A percentile compares a stretch with the other conserved stretches of the same genome.
phyloP scores from a whole-genome alignment of 2,329 filamentous ascomycete species.

The Rhytidhysteron rufulum region DNA sequence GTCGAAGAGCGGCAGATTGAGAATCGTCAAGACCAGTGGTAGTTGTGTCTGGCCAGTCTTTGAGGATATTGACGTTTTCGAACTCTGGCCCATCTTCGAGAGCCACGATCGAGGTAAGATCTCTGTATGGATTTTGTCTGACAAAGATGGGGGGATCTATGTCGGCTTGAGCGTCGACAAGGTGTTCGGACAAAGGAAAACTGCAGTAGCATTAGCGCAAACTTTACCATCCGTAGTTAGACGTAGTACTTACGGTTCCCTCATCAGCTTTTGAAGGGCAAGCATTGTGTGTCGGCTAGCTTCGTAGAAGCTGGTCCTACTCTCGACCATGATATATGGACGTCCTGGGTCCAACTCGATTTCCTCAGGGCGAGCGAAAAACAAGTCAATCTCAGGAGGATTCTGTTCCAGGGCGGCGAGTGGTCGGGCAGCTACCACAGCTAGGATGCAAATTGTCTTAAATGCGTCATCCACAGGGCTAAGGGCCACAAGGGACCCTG shows the following conservation, averaged over 20 bases:
- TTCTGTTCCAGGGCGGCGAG: slow-evolving; percentile 59
- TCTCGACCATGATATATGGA: slow-evolving; percentile 76
- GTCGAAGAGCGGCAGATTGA: slow-evolving; percentile 64
- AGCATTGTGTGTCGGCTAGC: slow-evolving; percentile 68
- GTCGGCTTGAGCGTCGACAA: slow-evolving; percentile 48
- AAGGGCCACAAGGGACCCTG: slow-evolving; percentile 54
- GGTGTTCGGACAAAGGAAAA: slow-evolving; percentile 61
- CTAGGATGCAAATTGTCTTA: slow-evolving; percentile 61
- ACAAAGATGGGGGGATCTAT: slow-evolving; percentile 54
- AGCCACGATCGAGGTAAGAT: slow-evolving; percentile 48
- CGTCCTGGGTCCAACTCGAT: slow-evolving; percentile 64
- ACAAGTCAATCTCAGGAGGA: slow-evolving; percentile 71
- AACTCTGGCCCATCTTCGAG: slow-evolving; percentile 34
- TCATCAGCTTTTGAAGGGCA: slow-evolving; percentile 63
- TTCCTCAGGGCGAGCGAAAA: slow-evolving; percentile 61
- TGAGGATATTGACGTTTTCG: slow-evolving; percentile 51
- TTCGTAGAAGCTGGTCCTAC: slow-evolving; percentile 72
- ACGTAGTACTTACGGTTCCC: slow-evolving; percentile 44
- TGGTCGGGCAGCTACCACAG: slow-evolving; percentile 67
- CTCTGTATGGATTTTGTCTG: slow-evolving; percentile 43
- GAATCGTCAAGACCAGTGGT: slow-evolving; percentile 60
- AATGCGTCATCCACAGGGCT: slow-evolving; percentile 60
- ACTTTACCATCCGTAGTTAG: no score
- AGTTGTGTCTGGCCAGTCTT: slow-evolving; percentile 50
- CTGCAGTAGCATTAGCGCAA: no score